These are phyloP conservation scores for Hippophae rhamnoides DNA, from an alignment of 306 rosid genomes.

Conservation along the genomic window DNA sequence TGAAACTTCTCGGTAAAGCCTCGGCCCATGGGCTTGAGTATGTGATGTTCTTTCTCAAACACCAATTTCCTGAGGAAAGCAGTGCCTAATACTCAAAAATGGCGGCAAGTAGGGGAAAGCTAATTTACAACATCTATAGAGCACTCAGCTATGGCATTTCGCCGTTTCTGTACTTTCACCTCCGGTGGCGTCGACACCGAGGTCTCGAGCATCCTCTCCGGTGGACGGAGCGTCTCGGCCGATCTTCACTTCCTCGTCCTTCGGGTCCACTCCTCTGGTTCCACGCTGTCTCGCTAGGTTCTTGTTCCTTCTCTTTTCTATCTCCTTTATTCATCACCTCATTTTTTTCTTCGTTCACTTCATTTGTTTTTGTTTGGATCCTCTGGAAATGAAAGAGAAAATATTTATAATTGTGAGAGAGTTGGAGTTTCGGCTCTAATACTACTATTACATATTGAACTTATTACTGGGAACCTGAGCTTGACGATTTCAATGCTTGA, in stretches of 20 bases:
- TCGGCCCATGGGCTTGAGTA: no score
- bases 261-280: constrained; percentile 75
- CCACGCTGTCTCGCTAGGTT: constrained; percentile 86
- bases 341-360: no score
- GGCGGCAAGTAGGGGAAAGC: constrained; percentile 42
- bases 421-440: not conserved
- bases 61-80: not conserved
- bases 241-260: constrained; percentile 52
- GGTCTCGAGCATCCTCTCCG: constrained; percentile 56
- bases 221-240: constrained; percentile 82
- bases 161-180: constrained; percentile 52
- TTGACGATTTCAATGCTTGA: not conserved
- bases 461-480: not conserved
- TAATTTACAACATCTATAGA: constrained; percentile 53
- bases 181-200: constrained; percentile 53
- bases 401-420: not conserved
- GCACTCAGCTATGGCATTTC: constrained; percentile 51
- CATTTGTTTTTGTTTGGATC: constrained; percentile 3
- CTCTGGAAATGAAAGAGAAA: constrained; percentile 3
- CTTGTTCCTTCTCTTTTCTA: not conserved
- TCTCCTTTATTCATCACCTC: not conserved
- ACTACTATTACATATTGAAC: not conserved
- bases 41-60: not conserved
- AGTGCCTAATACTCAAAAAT: constrained; percentile 7
- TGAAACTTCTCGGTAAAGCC: no score